Percentiles rank a stretch among this genome's conserved stretches.
Evolutionary conservation across 1,284 basidiomycete species (phyloP).

Genomic region (Polyporus tsugae): DNA sequence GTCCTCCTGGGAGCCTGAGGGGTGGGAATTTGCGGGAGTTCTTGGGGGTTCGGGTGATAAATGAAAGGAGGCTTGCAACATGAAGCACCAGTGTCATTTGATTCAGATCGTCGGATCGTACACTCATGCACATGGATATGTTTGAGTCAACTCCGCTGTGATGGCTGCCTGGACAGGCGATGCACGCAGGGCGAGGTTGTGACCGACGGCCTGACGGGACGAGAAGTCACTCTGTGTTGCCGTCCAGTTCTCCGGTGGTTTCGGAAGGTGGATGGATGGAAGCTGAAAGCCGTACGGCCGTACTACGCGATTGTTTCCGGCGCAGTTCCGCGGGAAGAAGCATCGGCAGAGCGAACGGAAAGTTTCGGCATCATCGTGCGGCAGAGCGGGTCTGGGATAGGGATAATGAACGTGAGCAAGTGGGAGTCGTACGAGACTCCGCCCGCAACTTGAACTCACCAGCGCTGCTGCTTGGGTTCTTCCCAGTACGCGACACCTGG

Average conservation of each 20-base stretch:
- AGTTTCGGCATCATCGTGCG: not conserved
- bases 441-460: not conserved
- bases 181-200: not conserved
- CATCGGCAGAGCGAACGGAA: not conserved
- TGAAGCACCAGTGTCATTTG: not conserved
- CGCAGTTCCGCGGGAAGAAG: not conserved
- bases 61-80: too few species aligned
- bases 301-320: not conserved
- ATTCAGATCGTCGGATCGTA: not conserved
- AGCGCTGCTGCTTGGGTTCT: not conserved
- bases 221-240: not conserved
- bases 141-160: not conserved
- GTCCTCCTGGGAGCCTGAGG: too few species aligned
- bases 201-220: not conserved
- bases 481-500: not conserved
- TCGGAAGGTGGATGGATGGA: not conserved
- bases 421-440: not conserved
- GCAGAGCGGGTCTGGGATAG: not conserved
- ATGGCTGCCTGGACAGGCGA: not conserved
- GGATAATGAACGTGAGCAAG: conserved; percentile 4
- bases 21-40: too few species aligned
- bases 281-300: not conserved
- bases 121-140: not conserved
- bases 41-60: too few species aligned
- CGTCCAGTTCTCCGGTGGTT: conserved; percentile 1